Evolutionary conservation across 495 filamentous ascomycete genomes (phyloP).

Genomic region (Wilcoxina mikolae): DNA sequence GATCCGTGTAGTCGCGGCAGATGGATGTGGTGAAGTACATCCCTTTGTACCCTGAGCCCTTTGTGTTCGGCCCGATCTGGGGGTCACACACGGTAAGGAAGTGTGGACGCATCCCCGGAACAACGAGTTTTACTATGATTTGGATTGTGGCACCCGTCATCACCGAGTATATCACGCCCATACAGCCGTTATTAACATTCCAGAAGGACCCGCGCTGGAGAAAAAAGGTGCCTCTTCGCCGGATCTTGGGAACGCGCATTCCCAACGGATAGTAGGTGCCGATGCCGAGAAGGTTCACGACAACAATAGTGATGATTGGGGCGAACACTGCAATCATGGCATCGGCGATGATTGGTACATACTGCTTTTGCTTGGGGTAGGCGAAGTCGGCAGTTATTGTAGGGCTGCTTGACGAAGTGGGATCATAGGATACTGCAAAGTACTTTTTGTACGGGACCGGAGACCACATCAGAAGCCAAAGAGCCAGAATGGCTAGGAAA

Average conservation of each 20-base stretch:
- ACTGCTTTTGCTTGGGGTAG: slow-evolving; percentile 29
- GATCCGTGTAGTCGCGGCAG: slow-evolving; percentile 38
- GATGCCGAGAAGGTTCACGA: slow-evolving; percentile 31
- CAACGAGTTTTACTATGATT: slow-evolving; percentile 43
- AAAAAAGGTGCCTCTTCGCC: slow-evolving; percentile 14
- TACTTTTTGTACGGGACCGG: slow-evolving; percentile 27
- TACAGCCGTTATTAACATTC: slow-evolving; percentile 37
- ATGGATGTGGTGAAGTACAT: slow-evolving; percentile 36
- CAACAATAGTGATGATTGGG: slow-evolving; percentile 37
- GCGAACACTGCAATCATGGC: slow-evolving; percentile 41
- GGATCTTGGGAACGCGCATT: slow-evolving; percentile 5
- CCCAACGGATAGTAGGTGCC: slow-evolving; percentile 20
- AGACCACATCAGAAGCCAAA: slow-evolving; percentile 28
- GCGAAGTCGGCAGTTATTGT: not conserved
- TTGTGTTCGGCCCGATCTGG: slow-evolving; percentile 30
- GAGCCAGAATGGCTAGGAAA: slow-evolving; percentile 17
- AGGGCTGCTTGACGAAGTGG: slow-evolving; percentile 2
- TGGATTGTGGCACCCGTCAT: slow-evolving; percentile 42
- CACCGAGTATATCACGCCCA: slow-evolving; percentile 35
- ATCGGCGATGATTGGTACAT: slow-evolving; percentile 46
- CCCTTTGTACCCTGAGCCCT: slow-evolving; percentile 29
- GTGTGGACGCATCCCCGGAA: slow-evolving; percentile 44
- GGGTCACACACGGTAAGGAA: slow-evolving; percentile 45
- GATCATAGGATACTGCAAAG: slow-evolving; percentile 18
- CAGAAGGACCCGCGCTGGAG: slow-evolving; percentile 32